A percentile compares a stretch with the other conserved stretches of the same genome.
phyloP scores from a whole-genome alignment of 345 rosid species.

The Gossypium herbaceum region DNA sequence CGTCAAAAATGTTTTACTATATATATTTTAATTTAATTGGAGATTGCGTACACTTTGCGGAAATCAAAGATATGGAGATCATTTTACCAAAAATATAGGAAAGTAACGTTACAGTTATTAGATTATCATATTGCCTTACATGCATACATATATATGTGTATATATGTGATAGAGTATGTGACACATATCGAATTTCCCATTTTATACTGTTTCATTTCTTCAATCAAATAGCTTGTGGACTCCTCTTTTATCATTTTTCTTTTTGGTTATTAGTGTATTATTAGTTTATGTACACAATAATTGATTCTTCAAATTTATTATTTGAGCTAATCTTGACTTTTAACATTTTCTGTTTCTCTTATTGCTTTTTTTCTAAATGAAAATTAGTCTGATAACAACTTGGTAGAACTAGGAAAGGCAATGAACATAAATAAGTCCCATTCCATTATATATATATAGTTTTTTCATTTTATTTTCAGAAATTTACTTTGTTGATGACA shows the following conservation, averaged over 20 bases:
- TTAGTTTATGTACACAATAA: neutral
- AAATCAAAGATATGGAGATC: constrained; percentile 5
- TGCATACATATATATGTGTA: neutral
- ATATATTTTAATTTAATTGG: neutral
- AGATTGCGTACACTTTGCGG: constrained; percentile 7
- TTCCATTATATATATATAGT: too few relatives aligned
- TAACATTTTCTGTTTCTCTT: too few relatives aligned
- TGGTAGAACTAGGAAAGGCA: too few relatives aligned
- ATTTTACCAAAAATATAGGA: constrained; percentile 12
- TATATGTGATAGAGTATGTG: neutral
- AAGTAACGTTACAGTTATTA: constrained; percentile 8
- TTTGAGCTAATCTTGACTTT: neutral
- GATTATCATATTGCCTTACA: neutral
- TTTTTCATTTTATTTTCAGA: too few relatives aligned
- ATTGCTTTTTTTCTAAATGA: too few relatives aligned
- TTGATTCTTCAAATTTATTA: neutral
- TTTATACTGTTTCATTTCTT: neutral
- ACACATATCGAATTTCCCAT: neutral
- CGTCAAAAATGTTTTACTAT: neutral
- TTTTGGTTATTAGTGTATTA: neutral
- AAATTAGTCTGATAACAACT: too few relatives aligned
- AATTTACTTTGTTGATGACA: too few relatives aligned
- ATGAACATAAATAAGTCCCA: too few relatives aligned
- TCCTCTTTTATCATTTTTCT: neutral
- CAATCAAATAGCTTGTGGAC: neutral